phyloP scores from a whole-genome alignment of 495 filamentous ascomycete genomes.

The Penicillium steckii region DNA sequence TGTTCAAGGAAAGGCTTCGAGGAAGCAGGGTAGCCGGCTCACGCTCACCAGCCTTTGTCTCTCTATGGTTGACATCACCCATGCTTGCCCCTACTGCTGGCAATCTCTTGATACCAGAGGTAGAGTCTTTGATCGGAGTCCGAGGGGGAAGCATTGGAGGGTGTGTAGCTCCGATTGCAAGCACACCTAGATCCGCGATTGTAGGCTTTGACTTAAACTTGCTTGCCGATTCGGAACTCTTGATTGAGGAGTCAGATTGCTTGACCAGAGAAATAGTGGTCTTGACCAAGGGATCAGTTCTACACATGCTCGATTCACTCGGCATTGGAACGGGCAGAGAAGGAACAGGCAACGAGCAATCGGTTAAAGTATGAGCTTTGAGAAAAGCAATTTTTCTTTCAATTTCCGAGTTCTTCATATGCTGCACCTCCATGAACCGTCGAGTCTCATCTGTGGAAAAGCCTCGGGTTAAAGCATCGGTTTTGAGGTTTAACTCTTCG shows the following conservation, averaged over 20 bases:
- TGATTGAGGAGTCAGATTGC: neutral
- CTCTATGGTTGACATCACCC: neutral
- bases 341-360: neutral
- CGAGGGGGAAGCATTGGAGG: neutral
- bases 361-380: constrained; percentile 1
- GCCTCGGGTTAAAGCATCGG: neutral
- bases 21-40: neutral
- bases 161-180: neutral
- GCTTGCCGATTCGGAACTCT: neutral
- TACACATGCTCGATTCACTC: neutral
- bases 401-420: constrained; percentile 7
- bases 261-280: neutral
- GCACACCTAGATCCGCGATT: neutral
- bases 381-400: constrained; percentile 6
- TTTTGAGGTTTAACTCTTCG: constrained; percentile 11
- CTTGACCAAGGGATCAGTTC: constrained; percentile 5
- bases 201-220: neutral
- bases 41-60: neutral
- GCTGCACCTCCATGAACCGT: constrained; percentile 6
- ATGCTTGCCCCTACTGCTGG: neutral
- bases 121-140: neutral
- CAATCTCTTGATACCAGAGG: neutral
- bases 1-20: constrained; percentile 11
- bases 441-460: neutral
- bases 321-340: neutral